A percentile compares a stretch with the other conserved stretches of the same genome.
Conservation (phyloP, 2,329 filamentous ascomycete species). For the Aureobasidium sp. region DNA sequence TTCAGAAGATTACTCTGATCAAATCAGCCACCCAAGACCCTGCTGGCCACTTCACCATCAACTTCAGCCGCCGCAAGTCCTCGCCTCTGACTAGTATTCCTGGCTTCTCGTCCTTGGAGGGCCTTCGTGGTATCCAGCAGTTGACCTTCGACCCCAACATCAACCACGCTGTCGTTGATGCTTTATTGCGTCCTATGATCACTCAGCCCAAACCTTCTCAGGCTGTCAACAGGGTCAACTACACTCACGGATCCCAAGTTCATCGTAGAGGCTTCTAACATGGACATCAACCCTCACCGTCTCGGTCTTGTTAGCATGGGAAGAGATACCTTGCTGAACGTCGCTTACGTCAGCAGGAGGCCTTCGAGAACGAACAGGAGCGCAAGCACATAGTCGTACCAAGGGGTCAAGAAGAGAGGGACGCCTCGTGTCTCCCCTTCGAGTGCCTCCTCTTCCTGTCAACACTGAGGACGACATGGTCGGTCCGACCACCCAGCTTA, state of each 20-base stretch:
- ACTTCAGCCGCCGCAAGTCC: neutral
- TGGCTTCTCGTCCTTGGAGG: neutral
- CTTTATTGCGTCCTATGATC: neutral
- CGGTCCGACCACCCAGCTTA: no score
- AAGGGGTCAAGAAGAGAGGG: neutral
- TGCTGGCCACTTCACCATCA: neutral
- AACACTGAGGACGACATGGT: no score
- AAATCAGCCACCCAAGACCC: no score
- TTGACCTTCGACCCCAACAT: neutral
- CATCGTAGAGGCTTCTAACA: neutral
- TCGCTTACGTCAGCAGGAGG: neutral
- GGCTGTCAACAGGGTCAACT: no score
- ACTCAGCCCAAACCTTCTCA: neutral
- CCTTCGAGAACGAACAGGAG: neutral
- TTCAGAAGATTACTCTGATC: no score
- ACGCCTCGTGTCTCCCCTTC: neutral
- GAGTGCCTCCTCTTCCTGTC: neutral
- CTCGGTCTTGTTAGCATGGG: neutral
- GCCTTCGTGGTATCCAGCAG: conserved; percentile 1
- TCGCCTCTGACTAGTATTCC: neutral
- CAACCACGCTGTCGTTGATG: neutral
- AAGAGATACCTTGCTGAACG: neutral
- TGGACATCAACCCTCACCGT: neutral
- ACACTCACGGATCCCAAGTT: neutral
- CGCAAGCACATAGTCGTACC: neutral